These are phyloP conservation scores for Colletotrichum spaethianum DNA, from an alignment of 2,329 filamentous ascomycete genomes.

Conservation along the genomic window DNA sequence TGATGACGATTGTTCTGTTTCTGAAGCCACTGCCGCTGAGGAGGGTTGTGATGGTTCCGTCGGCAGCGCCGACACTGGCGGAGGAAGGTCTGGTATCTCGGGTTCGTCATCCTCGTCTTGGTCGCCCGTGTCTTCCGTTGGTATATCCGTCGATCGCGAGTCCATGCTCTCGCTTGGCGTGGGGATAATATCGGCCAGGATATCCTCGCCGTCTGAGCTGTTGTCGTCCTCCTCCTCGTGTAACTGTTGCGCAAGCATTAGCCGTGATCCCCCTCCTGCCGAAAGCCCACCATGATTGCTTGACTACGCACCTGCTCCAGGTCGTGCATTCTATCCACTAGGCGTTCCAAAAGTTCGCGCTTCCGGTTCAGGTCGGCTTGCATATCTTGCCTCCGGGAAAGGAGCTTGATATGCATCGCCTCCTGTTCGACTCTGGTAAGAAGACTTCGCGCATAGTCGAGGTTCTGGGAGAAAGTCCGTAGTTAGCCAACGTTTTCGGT, in stretches of 20 bases:
- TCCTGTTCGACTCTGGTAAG: slow-evolving; percentile 81
- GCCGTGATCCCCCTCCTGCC: slow-evolving; percentile 45
- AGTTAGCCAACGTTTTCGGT: neutral
- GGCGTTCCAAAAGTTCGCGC: slow-evolving; percentile 74
- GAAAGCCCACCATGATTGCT: neutral
- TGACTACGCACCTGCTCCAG: slow-evolving; percentile 70
- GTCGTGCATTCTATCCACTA: slow-evolving; percentile 78
- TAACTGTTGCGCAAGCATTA: slow-evolving; percentile 49
- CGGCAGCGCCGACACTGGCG: slow-evolving; percentile 14
- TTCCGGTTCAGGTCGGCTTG: slow-evolving; percentile 77
- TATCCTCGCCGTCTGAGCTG: slow-evolving; percentile 70
- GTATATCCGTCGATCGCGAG: slow-evolving; percentile 46
- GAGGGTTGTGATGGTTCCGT: neutral
- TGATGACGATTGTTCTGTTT: slow-evolving; percentile 21
- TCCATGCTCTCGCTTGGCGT: slow-evolving; percentile 69
- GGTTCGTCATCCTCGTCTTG: slow-evolving; percentile 34
- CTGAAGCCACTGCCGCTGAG: neutral
- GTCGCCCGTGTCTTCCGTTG: slow-evolving; percentile 44
- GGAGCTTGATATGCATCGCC: slow-evolving; percentile 70
- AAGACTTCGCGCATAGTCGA: slow-evolving; percentile 78
- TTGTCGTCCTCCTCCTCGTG: slow-evolving; percentile 58
- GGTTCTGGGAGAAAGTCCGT: slow-evolving; percentile 65
- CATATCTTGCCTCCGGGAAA: slow-evolving; percentile 69
- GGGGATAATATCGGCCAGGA: slow-evolving; percentile 67
- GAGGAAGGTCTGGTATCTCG: slow-evolving; percentile 26